Percentiles rank a stretch among this genome's conserved stretches.
Evolutionary conservation across 441 rosid species (phyloP).

Genomic region (Syzygium syzygioides): DNA sequence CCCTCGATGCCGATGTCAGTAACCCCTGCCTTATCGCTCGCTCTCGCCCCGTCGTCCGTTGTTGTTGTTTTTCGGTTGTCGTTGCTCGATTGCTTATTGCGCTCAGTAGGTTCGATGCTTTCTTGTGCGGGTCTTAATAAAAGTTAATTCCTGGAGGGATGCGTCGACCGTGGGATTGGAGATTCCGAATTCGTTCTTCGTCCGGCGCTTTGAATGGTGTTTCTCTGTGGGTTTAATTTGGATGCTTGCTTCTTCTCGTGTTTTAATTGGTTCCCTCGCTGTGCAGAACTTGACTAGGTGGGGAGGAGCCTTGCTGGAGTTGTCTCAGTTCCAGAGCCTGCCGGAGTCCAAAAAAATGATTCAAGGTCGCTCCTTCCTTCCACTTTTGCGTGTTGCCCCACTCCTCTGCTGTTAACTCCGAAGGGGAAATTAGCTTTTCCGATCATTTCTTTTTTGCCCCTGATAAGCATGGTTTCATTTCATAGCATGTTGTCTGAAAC

Average conservation of each 20-base stretch:
- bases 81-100: background rate
- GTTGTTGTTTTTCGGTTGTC: background rate
- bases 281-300: slow-evolving; percentile 81
- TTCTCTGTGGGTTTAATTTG: background rate
- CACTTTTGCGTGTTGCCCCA: background rate
- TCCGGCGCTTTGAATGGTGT: background rate
- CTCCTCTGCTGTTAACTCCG: background rate
- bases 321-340: slow-evolving; percentile 73
- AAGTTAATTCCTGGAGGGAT: background rate
- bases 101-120: background rate
- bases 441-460: background rate
- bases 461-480: background rate
- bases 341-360: slow-evolving; percentile 67
- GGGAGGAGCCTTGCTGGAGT: slow-evolving; percentile 81
- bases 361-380: slow-evolving; percentile 36
- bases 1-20: slow-evolving; percentile 69
- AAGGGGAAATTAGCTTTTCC: background rate
- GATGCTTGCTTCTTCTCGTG: background rate
- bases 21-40: background rate
- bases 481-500: background rate
- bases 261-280: background rate
- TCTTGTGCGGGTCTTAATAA: background rate
- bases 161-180: background rate
- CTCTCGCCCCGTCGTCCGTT: background rate
- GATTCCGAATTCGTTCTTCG: background rate